Base-by-base conservation (phyloP, 2,329 filamentous ascomycete species). In the Sporothrix humicola region DNA sequence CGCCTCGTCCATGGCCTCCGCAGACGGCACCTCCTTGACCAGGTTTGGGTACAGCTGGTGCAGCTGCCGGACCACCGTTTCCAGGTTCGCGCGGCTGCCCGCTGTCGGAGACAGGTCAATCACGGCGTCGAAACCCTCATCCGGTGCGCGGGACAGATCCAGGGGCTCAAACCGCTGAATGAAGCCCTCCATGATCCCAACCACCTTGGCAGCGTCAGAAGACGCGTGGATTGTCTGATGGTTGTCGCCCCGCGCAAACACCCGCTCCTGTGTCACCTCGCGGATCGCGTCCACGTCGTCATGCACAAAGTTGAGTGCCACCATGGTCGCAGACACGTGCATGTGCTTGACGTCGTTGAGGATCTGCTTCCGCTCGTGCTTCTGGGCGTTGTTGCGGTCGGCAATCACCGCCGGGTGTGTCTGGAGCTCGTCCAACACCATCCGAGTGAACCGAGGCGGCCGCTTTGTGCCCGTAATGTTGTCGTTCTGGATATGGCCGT, bases 141-240 rank as follows among this genome's bases (percentile, higher is more conserved):
- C 96, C 0, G 96, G 95, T n/a, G 83, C 81, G 8, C 83, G 83
- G 20, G 89, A 86, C 0, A 87, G 83, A 76, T 95, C 88, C 74
- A 94, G 86, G 23, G 91, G 88, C 83, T 99, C 92, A 80, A 97
- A 98, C 50, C 96, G 90, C 13, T 88, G 82, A 77, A 99, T 86
- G 82, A 99, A 99, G 2, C 94, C 93, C 78, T 98, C 93, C 96
- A 99, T 98, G 78, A 99, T 97, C 5, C 89, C 89, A 65, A 96
- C 85, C 72, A 96, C 93, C 81, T 97, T 95, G 20, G 87, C 83
- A 65, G 86, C 82, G 61, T 92, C 88, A 73, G 93, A 92, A 63
- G 89, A 92, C 12, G 95, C 95, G 79, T 96, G 94, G 74, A 99
- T 98, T 0, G 96, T 99, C 83, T 99, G 96, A 81, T 99, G 96